These are phyloP conservation scores for Starmerella stigmatis DNA, from an alignment of 805 yeast genomes.

Conservation along the genomic window DNA sequence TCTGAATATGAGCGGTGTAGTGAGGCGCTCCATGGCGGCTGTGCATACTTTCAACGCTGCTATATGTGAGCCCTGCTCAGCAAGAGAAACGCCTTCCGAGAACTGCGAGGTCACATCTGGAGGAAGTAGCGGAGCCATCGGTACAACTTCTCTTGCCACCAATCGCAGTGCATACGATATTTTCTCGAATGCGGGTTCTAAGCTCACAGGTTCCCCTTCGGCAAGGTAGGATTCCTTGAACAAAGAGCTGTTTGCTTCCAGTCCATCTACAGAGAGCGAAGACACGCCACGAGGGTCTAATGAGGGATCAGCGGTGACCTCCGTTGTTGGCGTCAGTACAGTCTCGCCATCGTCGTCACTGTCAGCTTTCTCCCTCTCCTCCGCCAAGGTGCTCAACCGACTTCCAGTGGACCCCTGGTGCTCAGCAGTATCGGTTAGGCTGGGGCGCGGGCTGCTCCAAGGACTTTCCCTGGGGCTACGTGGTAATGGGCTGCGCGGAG, in stretches of 20 bases:
- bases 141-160: neutral
- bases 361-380: conserved; percentile 11
- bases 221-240: conserved; percentile 14
- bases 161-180: conserved; percentile 6
- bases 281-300: neutral
- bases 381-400: conserved; percentile 16
- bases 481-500: conserved; percentile 15
- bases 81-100: neutral
- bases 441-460: conserved; percentile 18
- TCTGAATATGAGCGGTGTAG: conserved; percentile 10
- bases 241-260: neutral
- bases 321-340: neutral
- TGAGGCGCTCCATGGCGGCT: conserved; percentile 10
- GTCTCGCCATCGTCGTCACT: neutral
- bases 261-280: neutral
- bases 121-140: neutral
- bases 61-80: neutral
- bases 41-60: neutral
- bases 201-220: neutral
- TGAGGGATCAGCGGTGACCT: neutral
- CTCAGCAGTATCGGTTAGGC: conserved; percentile 6
- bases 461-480: conserved; percentile 14
- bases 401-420: conserved; percentile 3
- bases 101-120: neutral
- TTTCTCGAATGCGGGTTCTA: conserved; percentile 1